Evolutionary conservation across 2,329 filamentous ascomycete genomes (phyloP).

Genomic region (Cryphonectria japonica): DNA sequence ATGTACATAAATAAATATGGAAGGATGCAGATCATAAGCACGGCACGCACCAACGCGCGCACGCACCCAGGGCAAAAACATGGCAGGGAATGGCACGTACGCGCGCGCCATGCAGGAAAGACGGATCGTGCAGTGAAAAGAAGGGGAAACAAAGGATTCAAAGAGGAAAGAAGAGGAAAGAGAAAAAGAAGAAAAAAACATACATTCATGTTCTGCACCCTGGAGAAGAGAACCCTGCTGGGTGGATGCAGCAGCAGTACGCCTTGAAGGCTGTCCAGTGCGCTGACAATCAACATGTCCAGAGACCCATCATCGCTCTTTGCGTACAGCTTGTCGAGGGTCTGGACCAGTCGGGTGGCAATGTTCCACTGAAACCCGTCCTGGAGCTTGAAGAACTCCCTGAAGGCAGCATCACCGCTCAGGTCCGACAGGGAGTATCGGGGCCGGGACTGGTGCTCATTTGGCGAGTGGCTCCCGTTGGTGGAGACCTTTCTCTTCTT

Average conservation of each 20-base stretch:
- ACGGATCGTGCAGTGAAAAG: too few species aligned
- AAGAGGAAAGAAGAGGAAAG: background rate
- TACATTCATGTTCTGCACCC: constrained; percentile 94
- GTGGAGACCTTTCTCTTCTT: constrained; percentile 42
- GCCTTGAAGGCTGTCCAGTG: constrained; percentile 88
- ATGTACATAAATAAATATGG: background rate
- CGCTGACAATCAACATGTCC: constrained; percentile 84
- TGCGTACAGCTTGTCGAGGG: constrained; percentile 82
- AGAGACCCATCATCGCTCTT: constrained; percentile 82
- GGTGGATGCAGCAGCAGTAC: constrained; percentile 86
- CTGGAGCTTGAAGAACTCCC: constrained; percentile 95
- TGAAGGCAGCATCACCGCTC: constrained; percentile 82
- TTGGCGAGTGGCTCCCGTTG: background rate
- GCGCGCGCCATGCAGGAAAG: background rate
- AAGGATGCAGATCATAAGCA: constrained; percentile 1
- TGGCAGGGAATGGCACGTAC: background rate
- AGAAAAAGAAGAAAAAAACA: constrained; percentile 33
- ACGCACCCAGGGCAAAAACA: background rate
- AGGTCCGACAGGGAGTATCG: constrained; percentile 61
- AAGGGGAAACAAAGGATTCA: too few species aligned
- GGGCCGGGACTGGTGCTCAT: background rate
- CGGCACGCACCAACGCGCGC: background rate
- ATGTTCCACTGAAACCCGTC: constrained; percentile 99
- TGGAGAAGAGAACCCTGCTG: constrained; percentile 82
- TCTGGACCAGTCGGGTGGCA: constrained; percentile 80